Base-by-base conservation (phyloP, 306 rosid genomes). In the Fragaria iinumae region DNA sequence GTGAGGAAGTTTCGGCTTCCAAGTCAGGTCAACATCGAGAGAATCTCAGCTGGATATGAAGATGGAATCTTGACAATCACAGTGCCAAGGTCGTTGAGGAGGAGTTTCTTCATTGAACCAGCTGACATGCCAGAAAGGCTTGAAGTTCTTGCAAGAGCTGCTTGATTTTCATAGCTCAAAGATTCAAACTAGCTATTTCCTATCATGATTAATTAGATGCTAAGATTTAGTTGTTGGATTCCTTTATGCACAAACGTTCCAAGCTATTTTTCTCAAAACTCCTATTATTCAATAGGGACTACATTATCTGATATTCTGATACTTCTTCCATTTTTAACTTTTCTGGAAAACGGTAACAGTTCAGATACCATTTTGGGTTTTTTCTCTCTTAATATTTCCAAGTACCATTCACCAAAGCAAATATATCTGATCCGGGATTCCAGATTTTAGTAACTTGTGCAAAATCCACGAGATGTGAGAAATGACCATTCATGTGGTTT, bases 1-100 rank as follows among this genome's bases (percentile, higher is more conserved):
- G 69, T 25, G 85, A 89, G 90, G 88, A 93, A 89, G 84, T 93
- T 93, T 68, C 70, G 95, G 86, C 87, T 91, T 1, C 96, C 95
- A 0, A 84, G 80, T 14, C 77, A 82, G 84, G 81, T 88, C 21
- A 93, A 89, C 41, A 10, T 89, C 10, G 90, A 88, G 39, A 85
- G 84, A 17, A 91, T 93, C 56, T 79, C 93, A 55, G 93, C 93
- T 48, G 79, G 74, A 3, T 88, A 87, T 79, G 91, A 89, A 84
- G 72, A 88, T 76, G 96, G 96, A 36, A 95, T 88, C n/a, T 60
- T 91, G 72, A 86, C 90, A 47, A 73, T 91, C 38, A 87, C 93
- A 9, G 93, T 89, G 69, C 96, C 95, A 16, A 91, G 88, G 49
- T 76, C 66, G 55, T 67, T 84, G 52, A 74, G 96, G 68, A 88